phyloP scores from a whole-genome alignment of 768 basidiomycete species.

The Calocera viscosa region DNA sequence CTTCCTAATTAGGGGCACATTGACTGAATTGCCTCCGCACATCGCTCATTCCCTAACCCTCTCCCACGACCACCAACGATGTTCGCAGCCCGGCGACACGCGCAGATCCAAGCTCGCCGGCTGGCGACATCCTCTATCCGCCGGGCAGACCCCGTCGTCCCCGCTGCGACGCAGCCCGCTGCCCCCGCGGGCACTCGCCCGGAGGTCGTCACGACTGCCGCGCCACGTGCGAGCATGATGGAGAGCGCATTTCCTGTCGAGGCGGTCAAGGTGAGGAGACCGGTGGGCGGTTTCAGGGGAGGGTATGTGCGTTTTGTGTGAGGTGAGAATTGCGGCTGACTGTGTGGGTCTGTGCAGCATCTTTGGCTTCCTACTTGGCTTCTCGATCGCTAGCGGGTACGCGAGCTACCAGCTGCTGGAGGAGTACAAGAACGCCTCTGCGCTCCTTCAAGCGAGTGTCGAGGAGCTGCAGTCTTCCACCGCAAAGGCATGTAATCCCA shows the following conservation, averaged over 20 bases:
- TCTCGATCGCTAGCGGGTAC: slow-evolving; percentile 75
- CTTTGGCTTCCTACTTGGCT: slow-evolving; percentile 77
- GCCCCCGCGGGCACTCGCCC: not conserved
- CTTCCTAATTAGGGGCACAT: no score
- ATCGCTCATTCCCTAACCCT: not conserved
- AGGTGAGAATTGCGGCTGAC: not conserved
- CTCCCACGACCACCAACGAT: not conserved
- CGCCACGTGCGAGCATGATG: not conserved
- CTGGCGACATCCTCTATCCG: not conserved
- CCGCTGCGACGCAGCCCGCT: not conserved
- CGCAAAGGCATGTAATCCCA: slow-evolving; percentile 43
- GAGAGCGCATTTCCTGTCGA: slow-evolving; percentile 1
- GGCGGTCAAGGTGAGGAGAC: slow-evolving; percentile 39
- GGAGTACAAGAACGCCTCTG: slow-evolving; percentile 80
- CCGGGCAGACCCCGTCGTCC: slow-evolving; percentile 1
- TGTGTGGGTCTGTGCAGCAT: slow-evolving; percentile 37
- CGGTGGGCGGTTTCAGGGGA: slow-evolving; percentile 47
- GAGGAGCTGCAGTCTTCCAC: slow-evolving; percentile 76
- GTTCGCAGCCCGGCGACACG: not conserved
- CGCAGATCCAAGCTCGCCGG: not conserved
- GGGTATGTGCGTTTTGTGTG: slow-evolving; percentile 23
- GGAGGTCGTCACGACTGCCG: not conserved
- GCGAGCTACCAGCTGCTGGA: slow-evolving; percentile 81
- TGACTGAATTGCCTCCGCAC: no score
- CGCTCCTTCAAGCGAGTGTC: slow-evolving; percentile 76